Evolutionary conservation across 192 early-diverging fungal genomes (phyloP).

Genomic region (Backusella australiensis): DNA sequence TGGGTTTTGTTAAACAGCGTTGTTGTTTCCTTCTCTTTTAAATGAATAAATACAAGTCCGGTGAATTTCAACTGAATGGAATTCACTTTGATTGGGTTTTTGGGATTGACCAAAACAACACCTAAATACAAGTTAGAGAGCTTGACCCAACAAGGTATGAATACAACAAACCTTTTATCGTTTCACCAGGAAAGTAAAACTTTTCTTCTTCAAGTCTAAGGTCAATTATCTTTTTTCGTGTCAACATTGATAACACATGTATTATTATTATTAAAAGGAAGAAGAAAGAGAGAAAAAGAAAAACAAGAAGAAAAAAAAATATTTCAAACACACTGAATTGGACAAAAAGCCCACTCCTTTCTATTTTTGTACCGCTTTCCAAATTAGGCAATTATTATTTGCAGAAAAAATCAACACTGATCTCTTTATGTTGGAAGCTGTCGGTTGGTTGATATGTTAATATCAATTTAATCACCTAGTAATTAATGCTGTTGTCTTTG

Average conservation of each 20-base stretch:
- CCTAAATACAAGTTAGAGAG: conserved; percentile 10
- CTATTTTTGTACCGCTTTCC: neutral
- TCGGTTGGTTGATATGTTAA: too few species aligned
- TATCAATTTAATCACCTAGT: too few species aligned
- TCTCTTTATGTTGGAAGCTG: too few species aligned
- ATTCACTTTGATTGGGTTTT: conserved; percentile 29
- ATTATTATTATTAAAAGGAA: neutral
- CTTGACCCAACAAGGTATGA: neutral
- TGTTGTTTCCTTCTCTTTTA: conserved; percentile 32
- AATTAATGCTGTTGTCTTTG: too few species aligned
- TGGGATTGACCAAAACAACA: conserved; percentile 27
- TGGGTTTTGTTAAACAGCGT: conserved; percentile 25
- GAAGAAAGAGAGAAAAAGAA: neutral
- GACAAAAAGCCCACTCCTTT: too few species aligned
- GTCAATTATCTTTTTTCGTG: conserved; percentile 23
- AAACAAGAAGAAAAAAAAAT: neutral
- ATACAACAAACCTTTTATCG: conserved; percentile 26
- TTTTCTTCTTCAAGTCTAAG: conserved; percentile 36
- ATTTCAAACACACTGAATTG: neutral
- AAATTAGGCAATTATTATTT: neutral
- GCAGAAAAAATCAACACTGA: neutral
- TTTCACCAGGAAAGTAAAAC: conserved; percentile 41
- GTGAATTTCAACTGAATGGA: conserved; percentile 29
- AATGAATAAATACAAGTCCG: conserved; percentile 24
- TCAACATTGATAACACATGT: conserved; percentile 3